Conservation (phyloP, 2,329 filamentous ascomycete species). For the Ambrosiella cleistominuta region DNA sequence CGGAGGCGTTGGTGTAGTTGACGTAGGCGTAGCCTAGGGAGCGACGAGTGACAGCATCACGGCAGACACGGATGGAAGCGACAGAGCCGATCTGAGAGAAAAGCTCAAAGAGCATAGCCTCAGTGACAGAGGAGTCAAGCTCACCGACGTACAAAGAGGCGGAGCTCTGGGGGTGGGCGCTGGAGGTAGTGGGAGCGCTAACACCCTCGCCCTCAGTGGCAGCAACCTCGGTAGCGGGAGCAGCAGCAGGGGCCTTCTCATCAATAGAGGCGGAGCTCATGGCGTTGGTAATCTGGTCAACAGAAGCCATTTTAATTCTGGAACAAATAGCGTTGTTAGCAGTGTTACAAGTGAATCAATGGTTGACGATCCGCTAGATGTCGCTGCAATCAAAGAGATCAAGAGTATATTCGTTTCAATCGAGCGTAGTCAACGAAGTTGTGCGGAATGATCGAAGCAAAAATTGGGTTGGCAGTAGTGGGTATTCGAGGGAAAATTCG, state of each 20-base stretch:
- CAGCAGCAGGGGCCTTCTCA: conserved; percentile 46
- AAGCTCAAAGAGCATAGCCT: conserved; percentile 99
- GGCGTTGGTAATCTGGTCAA: conserved; percentile 68
- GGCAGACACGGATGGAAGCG: conserved; percentile 98
- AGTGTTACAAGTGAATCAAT: neutral
- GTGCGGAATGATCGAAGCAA: too few species aligned
- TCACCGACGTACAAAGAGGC: conserved; percentile 98
- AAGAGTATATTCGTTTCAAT: too few species aligned
- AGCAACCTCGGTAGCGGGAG: conserved; percentile 58
- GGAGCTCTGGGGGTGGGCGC: conserved; percentile 71
- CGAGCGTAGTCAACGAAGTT: too few species aligned
- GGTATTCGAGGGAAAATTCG: too few species aligned
- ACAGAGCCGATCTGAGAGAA: conserved; percentile 99
- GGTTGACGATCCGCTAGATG: neutral
- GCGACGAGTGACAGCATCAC: conserved; percentile 93
- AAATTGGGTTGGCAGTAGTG: too few species aligned
- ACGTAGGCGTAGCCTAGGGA: conserved; percentile 99
- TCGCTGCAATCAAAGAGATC: neutral
- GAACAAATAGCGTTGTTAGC: neutral
- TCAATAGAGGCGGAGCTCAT: conserved; percentile 55
- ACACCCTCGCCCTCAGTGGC: conserved; percentile 36
- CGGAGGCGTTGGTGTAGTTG: conserved; percentile 96
- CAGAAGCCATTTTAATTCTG: conserved; percentile 42
- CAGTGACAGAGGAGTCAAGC: conserved; percentile 91
- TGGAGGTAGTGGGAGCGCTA: conserved; percentile 56